Evolutionary conservation across 2,329 filamentous ascomycete genomes (phyloP).

Genomic region (Trichoderma atrobrunneum): DNA sequence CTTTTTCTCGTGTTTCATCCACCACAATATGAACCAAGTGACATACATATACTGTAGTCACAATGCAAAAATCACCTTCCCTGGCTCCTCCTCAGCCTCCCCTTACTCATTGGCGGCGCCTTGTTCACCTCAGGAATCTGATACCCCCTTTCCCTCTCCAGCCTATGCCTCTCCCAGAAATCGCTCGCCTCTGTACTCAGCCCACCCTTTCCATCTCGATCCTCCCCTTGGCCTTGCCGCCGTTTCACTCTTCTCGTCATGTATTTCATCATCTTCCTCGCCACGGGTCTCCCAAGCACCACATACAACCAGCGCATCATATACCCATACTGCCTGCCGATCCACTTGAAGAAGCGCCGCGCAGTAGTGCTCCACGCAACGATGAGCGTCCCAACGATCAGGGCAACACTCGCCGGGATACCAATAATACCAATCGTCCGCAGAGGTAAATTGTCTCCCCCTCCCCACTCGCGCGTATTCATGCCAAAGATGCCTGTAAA

Average conservation of each 20-base stretch:
- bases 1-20: neutral
- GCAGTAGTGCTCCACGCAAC: slow-evolving; percentile 54
- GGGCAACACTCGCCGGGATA: slow-evolving; percentile 45
- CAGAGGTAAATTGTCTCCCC: slow-evolving; percentile 43
- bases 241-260: slow-evolving; percentile 20
- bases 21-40: neutral
- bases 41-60: neutral
- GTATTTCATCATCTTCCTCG: slow-evolving; percentile 5
- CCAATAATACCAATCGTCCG: slow-evolving; percentile 47
- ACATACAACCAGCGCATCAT: slow-evolving; percentile 26
- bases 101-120: slow-evolving; percentile 21
- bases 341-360: slow-evolving; percentile 32
- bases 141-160: slow-evolving; percentile 41
- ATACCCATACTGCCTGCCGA: slow-evolving; percentile 21
- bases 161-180: slow-evolving; percentile 41
- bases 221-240: slow-evolving; percentile 21
- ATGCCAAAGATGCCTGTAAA: slow-evolving; percentile 65
- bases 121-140: slow-evolving; percentile 40
- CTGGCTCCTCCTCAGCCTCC: slow-evolving; percentile 1
- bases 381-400: slow-evolving; percentile 51
- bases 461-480: slow-evolving; percentile 61
- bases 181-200: slow-evolving; percentile 37
- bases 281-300: slow-evolving; percentile 26
- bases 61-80: neutral
- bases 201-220: slow-evolving; percentile 20